phyloP scores from a whole-genome alignment of 2,329 filamentous ascomycete genomes.

The Fusarium mangiferae region DNA sequence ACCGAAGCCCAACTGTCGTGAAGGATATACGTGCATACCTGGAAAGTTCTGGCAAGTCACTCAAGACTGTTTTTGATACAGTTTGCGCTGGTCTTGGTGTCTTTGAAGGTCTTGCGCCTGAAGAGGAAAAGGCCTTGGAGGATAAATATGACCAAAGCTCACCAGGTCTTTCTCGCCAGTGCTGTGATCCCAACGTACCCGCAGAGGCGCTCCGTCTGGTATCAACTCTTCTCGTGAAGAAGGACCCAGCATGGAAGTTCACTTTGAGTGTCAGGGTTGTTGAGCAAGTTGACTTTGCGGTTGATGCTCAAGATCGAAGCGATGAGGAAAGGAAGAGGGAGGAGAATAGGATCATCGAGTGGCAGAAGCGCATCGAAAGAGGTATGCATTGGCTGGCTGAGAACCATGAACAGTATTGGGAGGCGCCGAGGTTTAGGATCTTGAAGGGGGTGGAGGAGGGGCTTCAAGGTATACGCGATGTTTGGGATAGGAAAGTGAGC shows the following conservation, averaged over 20 bases:
- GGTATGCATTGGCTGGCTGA: neutral
- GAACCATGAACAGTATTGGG: slow-evolving; percentile 2
- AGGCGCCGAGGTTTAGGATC: neutral
- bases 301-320: neutral
- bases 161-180: neutral
- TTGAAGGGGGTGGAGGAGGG: slow-evolving; percentile 8
- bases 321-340: neutral
- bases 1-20: neutral
- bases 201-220: neutral
- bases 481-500: slow-evolving; percentile 5
- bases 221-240: neutral
- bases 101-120: neutral
- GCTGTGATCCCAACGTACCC: neutral
- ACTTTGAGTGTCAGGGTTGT: neutral
- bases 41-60: fast-evolving
- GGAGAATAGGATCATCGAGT: neutral
- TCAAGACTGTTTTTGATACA: slow-evolving; percentile 4
- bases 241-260: neutral
- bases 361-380: neutral
- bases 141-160: slow-evolving; percentile 1
- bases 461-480: neutral
- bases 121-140: neutral
- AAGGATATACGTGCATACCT: neutral
- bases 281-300: neutral
- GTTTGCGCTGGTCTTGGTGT: neutral